phyloP scores from a whole-genome alignment of 169 alveolate species.

The Plasmodium inui region DNA sequence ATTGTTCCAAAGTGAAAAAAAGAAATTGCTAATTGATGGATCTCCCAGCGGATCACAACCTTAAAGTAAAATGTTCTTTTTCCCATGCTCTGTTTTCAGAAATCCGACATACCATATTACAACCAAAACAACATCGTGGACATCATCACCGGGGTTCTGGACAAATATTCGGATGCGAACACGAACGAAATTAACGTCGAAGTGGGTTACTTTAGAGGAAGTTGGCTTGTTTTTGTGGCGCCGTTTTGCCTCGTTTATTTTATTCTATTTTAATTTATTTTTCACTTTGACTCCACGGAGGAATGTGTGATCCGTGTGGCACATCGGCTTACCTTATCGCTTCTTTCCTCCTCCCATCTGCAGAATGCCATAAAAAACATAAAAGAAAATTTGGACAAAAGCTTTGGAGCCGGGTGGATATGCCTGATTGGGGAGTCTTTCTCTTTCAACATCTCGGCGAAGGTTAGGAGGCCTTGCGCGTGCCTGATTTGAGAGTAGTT shows the following conservation, averaged over 20 bases:
- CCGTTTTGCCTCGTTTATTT: background rate
- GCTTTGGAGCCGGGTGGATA: constrained; percentile 74
- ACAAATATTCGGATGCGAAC: constrained; percentile 67
- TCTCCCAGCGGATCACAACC: background rate
- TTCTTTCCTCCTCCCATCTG: background rate
- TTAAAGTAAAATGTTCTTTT: background rate
- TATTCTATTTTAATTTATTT: background rate
- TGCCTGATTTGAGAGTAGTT: background rate
- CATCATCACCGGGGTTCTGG: constrained; percentile 67
- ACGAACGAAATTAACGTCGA: constrained; percentile 69
- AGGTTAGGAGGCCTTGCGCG: constrained; percentile 9
- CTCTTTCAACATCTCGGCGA: constrained; percentile 74
- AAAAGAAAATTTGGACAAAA: constrained; percentile 72
- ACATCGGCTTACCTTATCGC: background rate
- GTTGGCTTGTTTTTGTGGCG: background rate
- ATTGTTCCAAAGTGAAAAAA: background rate
- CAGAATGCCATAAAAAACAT: constrained; percentile 76
- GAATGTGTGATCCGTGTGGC: too few relatives aligned
- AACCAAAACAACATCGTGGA: constrained; percentile 70
- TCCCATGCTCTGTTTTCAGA: background rate
- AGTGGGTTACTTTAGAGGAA: background rate
- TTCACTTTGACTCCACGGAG: too few relatives aligned
- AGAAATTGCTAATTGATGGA: background rate
- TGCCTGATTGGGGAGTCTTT: constrained; percentile 74
- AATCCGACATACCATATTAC: constrained; percentile 62